Evolutionary conservation across 208 protist genomes (phyloP), one percentile per base, ranked within the genome.

Genomic region (Leishmania martiniquensis): DNA sequence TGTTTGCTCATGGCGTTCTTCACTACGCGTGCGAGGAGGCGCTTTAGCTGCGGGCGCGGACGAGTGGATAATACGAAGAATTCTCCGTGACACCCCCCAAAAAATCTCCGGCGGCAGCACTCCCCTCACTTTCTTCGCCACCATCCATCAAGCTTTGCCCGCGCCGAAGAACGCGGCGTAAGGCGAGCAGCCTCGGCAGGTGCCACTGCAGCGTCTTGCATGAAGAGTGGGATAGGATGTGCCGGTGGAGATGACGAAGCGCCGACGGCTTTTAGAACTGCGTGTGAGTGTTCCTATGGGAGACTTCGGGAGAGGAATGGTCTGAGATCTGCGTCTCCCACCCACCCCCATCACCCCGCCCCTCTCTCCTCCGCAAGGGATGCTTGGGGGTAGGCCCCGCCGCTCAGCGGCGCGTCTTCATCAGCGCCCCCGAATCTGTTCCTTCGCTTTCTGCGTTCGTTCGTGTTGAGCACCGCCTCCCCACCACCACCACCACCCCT

Each of bases 21-120:
- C 72, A 67, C 59, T 76, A 76, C 55, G 57, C 47, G 34, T 76
- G 72, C n/a, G 72, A 76, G 10, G 72, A 47, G 37, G 57, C 17
- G 9, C 17, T 54, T 44, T 74, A 62, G 47, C 70, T 4, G 32
- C 44, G 5, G 70, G 25, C 17, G 68, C 34, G 25, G 34, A 52
- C 6, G 42, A 42, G 39, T 0, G 69, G 69, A 15, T 44, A 29
- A 32, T 32, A 17, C 29, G 57, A 63, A 37, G 29, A 25, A 5
- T 13, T 63, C 29, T 13, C 57, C 7, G 29, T 63, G 57, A 29
- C 13, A 20, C 3, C 57, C 10, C 29, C 57, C n/a, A n/a, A n/a
- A 29, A 63, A 37, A 37, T 63, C 13, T 29, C 29, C 6, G 57
- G 57, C 12, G 1, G 57, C 37, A 9, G 29, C 9, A 29, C 57